Base-by-base conservation (phyloP, 2,329 filamentous ascomycete genomes). In the Calcarisporium arbuscula region DNA sequence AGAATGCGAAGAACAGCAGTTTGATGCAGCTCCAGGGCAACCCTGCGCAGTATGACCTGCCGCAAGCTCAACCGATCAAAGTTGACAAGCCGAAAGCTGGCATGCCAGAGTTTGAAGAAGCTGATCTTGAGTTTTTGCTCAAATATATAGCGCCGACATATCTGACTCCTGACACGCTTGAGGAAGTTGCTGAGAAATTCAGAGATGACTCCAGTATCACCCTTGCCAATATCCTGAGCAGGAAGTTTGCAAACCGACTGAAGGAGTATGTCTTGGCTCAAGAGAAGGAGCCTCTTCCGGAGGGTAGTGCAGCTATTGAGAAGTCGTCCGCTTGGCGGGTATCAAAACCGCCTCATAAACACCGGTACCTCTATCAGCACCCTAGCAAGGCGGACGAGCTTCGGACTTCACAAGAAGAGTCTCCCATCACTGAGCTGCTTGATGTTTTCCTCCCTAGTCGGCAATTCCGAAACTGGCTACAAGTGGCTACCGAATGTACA, bases 11-110 rank as follows among this genome's bases (percentile, higher is more conserved):
- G 57, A 87, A 87, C 60, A 96, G 89, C 60, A 89, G 88, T 50
- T 71, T 96, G 45, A 86, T 88, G 62, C 90, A 96, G 63, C 69
- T 98, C 19, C 87, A 95, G 62, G 86, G 89, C 47, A 87, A 94
- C 50, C 85, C 85, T 4, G 89, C 94, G 49, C 79, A 85, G 52
- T 92, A 95, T 54, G 92, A 98, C 57, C 72, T 77, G 45, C 90
- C 92, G 1, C 77, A 81, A 48, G 57, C 78, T 6, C 63, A 73
- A 35, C 73, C 78, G 38, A 65, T 78, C 6, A 57, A 54, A 32
- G 63, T 67, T 33, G 57, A 65, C 30, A 50, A 59, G 30, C 46
- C 56, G 6, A 51, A 56, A 27, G 57, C 61, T 19, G 66, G 69
- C 26, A 71, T 80, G 12, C 67, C 71, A 6, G 71, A 70, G 18